These are phyloP conservation scores for Celoporthe dispersa DNA, from an alignment of 2,329 filamentous ascomycete genomes.

Conservation along the genomic window DNA sequence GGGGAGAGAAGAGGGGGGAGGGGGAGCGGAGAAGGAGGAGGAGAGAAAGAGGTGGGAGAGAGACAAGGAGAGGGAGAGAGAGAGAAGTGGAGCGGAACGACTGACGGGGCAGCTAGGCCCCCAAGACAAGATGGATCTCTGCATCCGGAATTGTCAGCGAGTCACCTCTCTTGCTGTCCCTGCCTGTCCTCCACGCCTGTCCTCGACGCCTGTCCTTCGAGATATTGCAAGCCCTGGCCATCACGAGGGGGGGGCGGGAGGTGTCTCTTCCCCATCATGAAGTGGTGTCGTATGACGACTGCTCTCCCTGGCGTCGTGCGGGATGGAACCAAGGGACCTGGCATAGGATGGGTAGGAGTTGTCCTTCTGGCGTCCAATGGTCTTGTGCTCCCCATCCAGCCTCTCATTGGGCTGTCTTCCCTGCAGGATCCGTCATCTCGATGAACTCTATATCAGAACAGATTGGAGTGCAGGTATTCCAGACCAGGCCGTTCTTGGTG, in stretches of 20 bases:
- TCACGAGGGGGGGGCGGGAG: background rate
- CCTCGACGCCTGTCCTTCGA: no score
- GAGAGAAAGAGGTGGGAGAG: background rate
- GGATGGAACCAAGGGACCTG: background rate
- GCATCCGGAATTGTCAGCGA: background rate
- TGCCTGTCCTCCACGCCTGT: background rate
- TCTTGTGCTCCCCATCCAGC: conserved; percentile 6
- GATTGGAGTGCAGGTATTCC: background rate
- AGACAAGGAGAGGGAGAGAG: background rate
- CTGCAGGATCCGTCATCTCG: conserved; percentile 1
- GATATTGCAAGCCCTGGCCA: background rate
- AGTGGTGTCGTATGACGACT: background rate
- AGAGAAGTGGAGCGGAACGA: background rate
- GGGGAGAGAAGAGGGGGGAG: background rate
- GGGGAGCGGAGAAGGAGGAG: background rate
- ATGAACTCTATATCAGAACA: background rate
- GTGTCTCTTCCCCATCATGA: background rate
- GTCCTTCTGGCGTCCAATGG: conserved; percentile 9
- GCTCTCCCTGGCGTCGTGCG: background rate
- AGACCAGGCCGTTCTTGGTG: background rate
- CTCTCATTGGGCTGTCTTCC: background rate
- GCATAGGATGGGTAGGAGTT: background rate
- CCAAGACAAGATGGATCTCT: background rate
- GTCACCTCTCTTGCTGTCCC: conserved; percentile 13
- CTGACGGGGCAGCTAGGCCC: background rate